Base-by-base conservation (phyloP, 2,329 filamentous ascomycete genomes). In the Aspergillus chevalieri region DNA sequence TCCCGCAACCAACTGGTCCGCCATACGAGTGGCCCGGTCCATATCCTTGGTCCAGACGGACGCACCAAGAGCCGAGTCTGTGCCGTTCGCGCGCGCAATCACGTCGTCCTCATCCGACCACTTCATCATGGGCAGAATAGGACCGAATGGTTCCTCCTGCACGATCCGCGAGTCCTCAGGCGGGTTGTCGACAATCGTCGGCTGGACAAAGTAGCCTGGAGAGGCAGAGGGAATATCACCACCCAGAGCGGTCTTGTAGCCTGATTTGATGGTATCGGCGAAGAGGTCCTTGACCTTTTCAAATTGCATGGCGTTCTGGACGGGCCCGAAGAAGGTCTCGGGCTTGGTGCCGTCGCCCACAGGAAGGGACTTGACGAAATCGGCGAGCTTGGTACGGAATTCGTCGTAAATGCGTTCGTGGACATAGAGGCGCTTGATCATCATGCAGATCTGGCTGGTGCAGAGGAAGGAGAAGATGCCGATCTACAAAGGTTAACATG, bases 261-360 rank as follows among this genome's bases (percentile, higher is more conserved):
- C 77, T 34, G 78, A 75, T 53, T 72, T 70, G 57, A 77, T 74
- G 51, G 78, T 79, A 45, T 83, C 78, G 8, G 73, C 72, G 47
- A 85, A 74, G 52, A 83, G 76, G 10, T 70, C 64, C 57, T 77
- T 78, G 22, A 83, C 79, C 21, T 76, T 77, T 43, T 84, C 78
- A 60, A 76, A 86, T 64, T 87, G 84, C 76, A 82, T 78, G 55
- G 74, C 67, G 65, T 87, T 87, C 52, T 83, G 81, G 2, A 86
- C 66, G 0, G 84, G 84, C 0, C 81, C 79, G 49, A 82, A 75
- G 36, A 79, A 62, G 41, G 76, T 71, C 39, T 69, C 69, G 45
- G 66, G 72, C 48, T 77, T 64, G 54, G 58, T 66, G 50, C 63
- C 62, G 38, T 65, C 49, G 58, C 70, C 75, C 41, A 71, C 58